These are phyloP conservation scores for Yarrowia hollandica DNA, from an alignment of 805 yeast genomes.

Conservation along the genomic window DNA sequence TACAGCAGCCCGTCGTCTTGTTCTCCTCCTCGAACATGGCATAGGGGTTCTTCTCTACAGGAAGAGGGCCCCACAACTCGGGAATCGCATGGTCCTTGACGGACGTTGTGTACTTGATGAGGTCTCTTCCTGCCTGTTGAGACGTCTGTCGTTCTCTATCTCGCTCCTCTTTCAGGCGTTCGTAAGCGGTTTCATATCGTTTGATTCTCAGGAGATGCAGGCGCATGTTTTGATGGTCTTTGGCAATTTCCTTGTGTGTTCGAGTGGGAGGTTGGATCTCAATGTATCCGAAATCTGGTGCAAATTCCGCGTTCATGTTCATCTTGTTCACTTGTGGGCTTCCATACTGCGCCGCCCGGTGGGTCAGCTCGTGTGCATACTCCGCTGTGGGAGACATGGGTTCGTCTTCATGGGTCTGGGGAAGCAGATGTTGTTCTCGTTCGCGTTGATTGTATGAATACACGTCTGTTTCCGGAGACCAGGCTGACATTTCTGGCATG, in stretches of 20 bases:
- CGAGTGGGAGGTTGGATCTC: not conserved
- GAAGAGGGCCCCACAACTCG: constrained; percentile 14
- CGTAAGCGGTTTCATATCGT: not conserved
- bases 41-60: constrained; percentile 7
- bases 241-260: not conserved
- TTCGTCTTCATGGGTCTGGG: not conserved
- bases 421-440: not conserved
- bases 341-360: not conserved
- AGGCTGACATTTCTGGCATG: constrained; percentile 7
- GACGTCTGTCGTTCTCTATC: constrained; percentile 2
- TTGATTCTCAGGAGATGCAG: not conserved
- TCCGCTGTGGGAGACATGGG: constrained; percentile 14
- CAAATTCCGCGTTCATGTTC: not conserved
- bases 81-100: constrained; percentile 11
- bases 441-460: not conserved
- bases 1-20: not conserved
- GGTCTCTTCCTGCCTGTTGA: not conserved
- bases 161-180: not conserved
- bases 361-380: constrained; percentile 12
- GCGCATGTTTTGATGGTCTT: not conserved
- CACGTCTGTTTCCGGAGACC: constrained; percentile 1
- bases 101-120: constrained; percentile 1
- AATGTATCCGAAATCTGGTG: not conserved
- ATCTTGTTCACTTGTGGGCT: not conserved
- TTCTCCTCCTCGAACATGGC: not conserved